phyloP scores from a whole-genome alignment of 306 rosid species.

The Cyamopsis tetragonoloba region DNA sequence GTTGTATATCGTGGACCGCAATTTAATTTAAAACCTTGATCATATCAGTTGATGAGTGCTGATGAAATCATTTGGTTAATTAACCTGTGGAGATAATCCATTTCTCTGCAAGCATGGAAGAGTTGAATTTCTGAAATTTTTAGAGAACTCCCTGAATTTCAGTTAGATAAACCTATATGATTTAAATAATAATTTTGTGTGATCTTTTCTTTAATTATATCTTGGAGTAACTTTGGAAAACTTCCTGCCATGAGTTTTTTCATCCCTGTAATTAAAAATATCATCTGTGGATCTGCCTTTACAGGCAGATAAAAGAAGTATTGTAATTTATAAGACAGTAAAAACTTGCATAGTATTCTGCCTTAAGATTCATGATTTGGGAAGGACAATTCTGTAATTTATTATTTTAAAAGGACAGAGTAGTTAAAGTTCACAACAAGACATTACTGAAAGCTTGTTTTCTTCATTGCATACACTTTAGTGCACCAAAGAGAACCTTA shows the following conservation, averaged over 20 bases:
- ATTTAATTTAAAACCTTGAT: no score
- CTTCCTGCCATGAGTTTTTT: background rate
- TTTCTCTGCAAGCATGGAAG: constrained; percentile 4
- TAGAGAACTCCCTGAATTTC: background rate
- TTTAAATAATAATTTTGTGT: background rate
- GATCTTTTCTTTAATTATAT: background rate
- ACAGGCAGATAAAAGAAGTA: background rate
- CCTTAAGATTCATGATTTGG: background rate
- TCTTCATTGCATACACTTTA: background rate
- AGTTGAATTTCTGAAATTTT: background rate
- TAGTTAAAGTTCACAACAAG: background rate
- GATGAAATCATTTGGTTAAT: background rate
- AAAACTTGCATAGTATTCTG: background rate
- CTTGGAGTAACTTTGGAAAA: background rate
- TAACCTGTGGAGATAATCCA: background rate
- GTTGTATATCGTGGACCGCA: no score
- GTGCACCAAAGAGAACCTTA: background rate
- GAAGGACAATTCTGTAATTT: background rate
- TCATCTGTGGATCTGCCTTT: constrained; percentile 2
- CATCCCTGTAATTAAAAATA: background rate
- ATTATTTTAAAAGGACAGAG: background rate
- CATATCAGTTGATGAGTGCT: constrained; percentile 11
- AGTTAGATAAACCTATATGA: background rate
- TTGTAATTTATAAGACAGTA: background rate
- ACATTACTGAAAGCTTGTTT: background rate